A percentile compares a stretch with the other conserved stretches of the same genome.
Evolutionary conservation across 2,329 filamentous ascomycete species (phyloP).

Genomic region (Fusarium nurragi): DNA sequence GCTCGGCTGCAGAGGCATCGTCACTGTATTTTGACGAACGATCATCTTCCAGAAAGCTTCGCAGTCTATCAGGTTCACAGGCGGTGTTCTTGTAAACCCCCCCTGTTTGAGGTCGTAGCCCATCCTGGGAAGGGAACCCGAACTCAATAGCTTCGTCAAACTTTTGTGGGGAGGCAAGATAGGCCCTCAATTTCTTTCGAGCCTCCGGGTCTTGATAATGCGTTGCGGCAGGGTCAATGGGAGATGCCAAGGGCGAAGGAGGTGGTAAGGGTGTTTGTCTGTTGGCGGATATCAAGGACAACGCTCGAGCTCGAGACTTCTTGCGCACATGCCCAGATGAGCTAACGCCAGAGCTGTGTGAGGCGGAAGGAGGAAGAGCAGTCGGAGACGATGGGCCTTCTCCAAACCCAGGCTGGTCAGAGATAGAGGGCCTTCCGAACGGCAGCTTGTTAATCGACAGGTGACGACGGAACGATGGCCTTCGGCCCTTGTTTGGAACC

Average conservation of each 20-base stretch:
- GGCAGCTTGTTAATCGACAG: conserved; percentile 76
- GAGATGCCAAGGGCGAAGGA: conserved; percentile 35
- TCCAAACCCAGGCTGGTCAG: conserved; percentile 59
- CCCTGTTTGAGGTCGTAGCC: conserved; percentile 48
- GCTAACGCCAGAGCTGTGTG: conserved; percentile 33
- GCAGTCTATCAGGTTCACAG: conserved; percentile 60
- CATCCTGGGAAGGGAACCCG: conserved; percentile 78
- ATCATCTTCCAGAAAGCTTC: conserved; percentile 69
- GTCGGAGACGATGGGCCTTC: conserved; percentile 50
- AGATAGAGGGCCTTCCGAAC: conserved; percentile 65
- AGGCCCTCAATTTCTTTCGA: conserved; percentile 83
- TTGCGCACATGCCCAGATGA: conserved; percentile 54
- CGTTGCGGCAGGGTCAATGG: conserved; percentile 75
- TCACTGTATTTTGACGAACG: conserved; percentile 65
- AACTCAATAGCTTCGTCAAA: conserved; percentile 97
- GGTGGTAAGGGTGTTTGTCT: conserved; percentile 47
- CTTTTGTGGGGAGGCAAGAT: conserved; percentile 88
- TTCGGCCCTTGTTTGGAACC: conserved; percentile 55
- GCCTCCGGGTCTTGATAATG: conserved; percentile 94
- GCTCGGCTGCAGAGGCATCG: conserved; percentile 63
- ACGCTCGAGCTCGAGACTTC: conserved; percentile 63
- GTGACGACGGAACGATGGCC: conserved; percentile 74
- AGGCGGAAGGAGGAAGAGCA: conserved; percentile 34
- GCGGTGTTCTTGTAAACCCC: conserved; percentile 44
- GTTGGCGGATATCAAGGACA: conserved; percentile 63